Conservation (phyloP, 208 protist species). For the Angomonas deanei region DNA sequence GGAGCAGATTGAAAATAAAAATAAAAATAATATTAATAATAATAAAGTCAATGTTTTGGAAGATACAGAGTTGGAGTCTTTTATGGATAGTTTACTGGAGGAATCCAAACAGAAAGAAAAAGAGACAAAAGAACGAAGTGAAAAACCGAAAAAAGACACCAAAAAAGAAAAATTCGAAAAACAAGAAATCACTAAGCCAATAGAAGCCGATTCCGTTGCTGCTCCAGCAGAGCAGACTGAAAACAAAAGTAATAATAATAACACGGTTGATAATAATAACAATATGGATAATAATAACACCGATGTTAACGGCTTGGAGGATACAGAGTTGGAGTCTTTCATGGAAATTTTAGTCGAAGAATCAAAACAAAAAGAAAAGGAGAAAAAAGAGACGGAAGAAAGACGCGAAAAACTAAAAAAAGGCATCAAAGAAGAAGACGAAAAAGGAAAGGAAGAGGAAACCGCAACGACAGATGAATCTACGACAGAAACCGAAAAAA, state of each 20-base stretch:
- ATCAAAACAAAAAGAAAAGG: neutral
- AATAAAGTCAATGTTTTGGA: neutral
- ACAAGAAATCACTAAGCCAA: too few species aligned
- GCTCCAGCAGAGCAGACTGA: neutral
- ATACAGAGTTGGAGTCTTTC: neutral
- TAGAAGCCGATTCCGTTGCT: neutral
- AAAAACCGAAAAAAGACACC: neutral
- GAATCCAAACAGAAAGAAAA: neutral
- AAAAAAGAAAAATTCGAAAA: neutral
- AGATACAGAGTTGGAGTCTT: neutral
- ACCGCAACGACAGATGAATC: too few species aligned
- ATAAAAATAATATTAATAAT: conserved; percentile 1
- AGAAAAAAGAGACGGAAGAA: too few species aligned
- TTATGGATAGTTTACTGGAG: neutral
- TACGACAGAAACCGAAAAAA: too few species aligned
- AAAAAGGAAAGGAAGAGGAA: too few species aligned
- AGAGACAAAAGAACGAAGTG: neutral
- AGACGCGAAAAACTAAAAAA: neutral
- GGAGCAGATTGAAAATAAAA: neutral
- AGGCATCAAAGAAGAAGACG: neutral
- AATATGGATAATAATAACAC: neutral
- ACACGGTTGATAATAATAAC: neutral
- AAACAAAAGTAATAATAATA: neutral
- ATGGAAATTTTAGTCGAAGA: neutral
- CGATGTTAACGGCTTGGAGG: neutral